A percentile compares a stretch with the other conserved stretches of the same genome.
Conservation (phyloP, 2,329 filamentous ascomycete species). For the Neurospora sp. region DNA sequence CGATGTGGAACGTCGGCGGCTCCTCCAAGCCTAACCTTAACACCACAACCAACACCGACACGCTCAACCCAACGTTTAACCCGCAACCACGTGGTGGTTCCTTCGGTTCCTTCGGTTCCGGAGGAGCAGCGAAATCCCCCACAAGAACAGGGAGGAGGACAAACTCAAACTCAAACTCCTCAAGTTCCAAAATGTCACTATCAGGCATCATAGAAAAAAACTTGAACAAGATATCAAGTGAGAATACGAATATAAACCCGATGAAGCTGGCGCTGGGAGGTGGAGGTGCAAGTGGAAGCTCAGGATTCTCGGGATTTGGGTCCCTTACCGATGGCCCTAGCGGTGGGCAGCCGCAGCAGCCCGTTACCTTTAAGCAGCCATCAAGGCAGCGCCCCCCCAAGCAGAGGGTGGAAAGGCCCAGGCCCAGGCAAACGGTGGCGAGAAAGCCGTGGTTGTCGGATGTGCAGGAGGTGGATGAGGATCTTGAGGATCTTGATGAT, state of each 20-base stretch:
- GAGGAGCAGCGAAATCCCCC: background rate
- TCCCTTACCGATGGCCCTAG: too few species aligned
- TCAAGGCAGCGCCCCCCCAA: too few species aligned
- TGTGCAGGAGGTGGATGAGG: background rate
- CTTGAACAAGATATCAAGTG: too few species aligned
- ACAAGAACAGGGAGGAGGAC: background rate
- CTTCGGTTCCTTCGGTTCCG: background rate
- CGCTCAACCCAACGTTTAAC: background rate
- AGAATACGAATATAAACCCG: background rate
- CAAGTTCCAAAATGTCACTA: too few species aligned
- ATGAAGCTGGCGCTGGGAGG: background rate
- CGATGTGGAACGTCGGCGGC: background rate
- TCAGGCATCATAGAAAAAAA: too few species aligned
- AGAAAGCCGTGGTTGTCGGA: background rate
- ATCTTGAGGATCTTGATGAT: background rate
- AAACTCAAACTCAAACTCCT: background rate
- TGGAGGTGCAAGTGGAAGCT: too few species aligned
- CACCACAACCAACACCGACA: background rate
- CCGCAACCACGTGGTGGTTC: background rate
- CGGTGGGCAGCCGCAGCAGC: too few species aligned
- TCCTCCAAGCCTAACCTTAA: background rate
- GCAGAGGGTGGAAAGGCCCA: background rate
- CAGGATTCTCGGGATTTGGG: too few species aligned
- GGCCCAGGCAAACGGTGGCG: background rate
- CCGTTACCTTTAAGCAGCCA: too few species aligned